Evolutionary conservation across 805 yeast species (phyloP).

Genomic region (Wilhelminamyces savonicus): DNA sequence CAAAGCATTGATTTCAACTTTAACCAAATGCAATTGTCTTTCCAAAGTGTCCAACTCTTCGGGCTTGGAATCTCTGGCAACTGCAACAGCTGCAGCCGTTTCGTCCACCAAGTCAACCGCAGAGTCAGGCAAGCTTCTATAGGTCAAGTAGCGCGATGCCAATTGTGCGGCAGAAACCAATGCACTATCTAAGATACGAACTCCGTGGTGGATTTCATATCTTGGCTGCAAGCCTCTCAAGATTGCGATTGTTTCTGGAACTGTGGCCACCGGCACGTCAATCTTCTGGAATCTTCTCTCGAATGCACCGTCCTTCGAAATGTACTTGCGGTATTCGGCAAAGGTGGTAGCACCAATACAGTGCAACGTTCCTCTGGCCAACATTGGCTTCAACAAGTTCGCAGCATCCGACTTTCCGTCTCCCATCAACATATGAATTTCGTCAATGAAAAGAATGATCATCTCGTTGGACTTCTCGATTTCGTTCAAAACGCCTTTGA

Average conservation of each 20-base stretch:
- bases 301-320: constrained; percentile 97
- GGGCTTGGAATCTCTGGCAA: constrained; percentile 96
- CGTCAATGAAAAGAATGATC: constrained; percentile 91
- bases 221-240: constrained; percentile 93
- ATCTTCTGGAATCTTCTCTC: constrained; percentile 98
- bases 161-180: constrained; percentile 90
- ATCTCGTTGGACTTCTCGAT: constrained; percentile 81
- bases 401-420: constrained; percentile 98
- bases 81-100: constrained; percentile 94
- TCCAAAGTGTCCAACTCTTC: constrained; percentile 93
- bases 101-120: constrained; percentile 96
- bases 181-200: constrained; percentile 90
- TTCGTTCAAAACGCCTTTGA: constrained; percentile 93
- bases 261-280: constrained; percentile 91
- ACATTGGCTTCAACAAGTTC: constrained; percentile 91
- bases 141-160: constrained; percentile 90
- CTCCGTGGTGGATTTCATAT: constrained; percentile 97
- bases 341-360: constrained; percentile 98
- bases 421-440: constrained; percentile 99
- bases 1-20: constrained; percentile 93
- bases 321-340: constrained; percentile 85
- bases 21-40: constrained; percentile 83
- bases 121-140: constrained; percentile 93
- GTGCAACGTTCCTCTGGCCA: constrained; percentile 93
- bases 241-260: constrained; percentile 90